Conservation (phyloP, 2,329 filamentous ascomycete species). For the Verticillium zaregamsianum region DNA sequence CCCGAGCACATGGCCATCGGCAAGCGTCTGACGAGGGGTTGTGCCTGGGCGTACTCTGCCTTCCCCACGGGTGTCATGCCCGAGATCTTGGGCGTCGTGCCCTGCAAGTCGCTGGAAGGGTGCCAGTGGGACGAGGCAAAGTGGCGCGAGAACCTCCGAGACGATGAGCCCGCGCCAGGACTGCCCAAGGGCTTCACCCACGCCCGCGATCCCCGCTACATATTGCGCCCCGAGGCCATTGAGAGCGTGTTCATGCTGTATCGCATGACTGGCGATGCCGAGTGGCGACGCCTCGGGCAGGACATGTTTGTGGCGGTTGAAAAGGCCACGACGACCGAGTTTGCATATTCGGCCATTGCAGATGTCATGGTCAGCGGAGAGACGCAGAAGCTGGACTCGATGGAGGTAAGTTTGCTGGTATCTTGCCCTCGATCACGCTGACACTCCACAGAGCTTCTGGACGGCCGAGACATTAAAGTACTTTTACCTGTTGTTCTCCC, state of each 20-base stretch:
- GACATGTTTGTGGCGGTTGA: conserved; percentile 45
- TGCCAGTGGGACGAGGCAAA: neutral
- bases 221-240: conserved; percentile 46
- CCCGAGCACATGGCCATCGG: conserved; percentile 38
- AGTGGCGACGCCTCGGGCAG: conserved; percentile 48
- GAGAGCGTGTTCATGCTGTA: conserved; percentile 52
- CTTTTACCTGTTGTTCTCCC: conserved; percentile 67
- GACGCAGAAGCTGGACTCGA: neutral
- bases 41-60: conserved; percentile 44
- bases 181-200: conserved; percentile 57
- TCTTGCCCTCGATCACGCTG: neutral
- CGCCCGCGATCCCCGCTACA: conserved; percentile 43
- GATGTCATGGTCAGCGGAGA: conserved; percentile 39
- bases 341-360: conserved; percentile 43
- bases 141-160: neutral
- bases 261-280: conserved; percentile 42
- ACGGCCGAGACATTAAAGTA: conserved; percentile 72
- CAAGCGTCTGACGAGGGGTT: conserved; percentile 43
- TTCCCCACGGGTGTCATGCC: conserved; percentile 49
- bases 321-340: conserved; percentile 38
- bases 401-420: neutral
- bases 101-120: conserved; percentile 22
- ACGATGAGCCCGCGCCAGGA: neutral
- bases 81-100: conserved; percentile 38
- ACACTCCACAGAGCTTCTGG: conserved; percentile 59